Evolutionary conservation across 2,329 filamentous ascomycete genomes (phyloP).

Genomic region (Diaporthe vaccinii): DNA sequence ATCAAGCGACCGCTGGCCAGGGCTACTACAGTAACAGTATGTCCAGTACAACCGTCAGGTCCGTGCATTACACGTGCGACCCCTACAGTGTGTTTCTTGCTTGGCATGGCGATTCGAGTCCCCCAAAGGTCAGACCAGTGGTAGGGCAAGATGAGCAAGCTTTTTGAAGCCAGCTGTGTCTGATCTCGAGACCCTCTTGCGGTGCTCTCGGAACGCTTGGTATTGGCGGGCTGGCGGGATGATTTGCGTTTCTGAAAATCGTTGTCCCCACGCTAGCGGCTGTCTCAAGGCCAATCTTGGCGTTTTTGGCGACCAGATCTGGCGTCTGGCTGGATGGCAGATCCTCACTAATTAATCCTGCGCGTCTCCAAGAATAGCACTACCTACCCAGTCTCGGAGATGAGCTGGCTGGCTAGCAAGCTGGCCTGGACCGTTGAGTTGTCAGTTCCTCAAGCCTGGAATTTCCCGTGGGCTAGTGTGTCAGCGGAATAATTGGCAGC

Average conservation of each 20-base stretch:
- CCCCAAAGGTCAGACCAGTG: slow-evolving; percentile 13
- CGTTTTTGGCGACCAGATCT: slow-evolving; percentile 24
- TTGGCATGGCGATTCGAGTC: slow-evolving; percentile 15
- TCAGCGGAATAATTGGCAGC: slow-evolving; percentile 18
- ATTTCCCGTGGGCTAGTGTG: slow-evolving; percentile 19
- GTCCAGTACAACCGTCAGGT: background rate
- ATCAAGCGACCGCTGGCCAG: slow-evolving; percentile 28
- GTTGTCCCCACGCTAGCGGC: slow-evolving; percentile 22
- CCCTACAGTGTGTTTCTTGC: background rate
- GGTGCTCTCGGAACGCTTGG: slow-evolving; percentile 8
- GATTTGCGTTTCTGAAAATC: slow-evolving; percentile 9
- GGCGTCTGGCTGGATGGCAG: slow-evolving; percentile 27
- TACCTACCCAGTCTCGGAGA: slow-evolving; percentile 21
- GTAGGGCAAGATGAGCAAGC: slow-evolving; percentile 19
- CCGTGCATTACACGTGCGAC: slow-evolving; percentile 17
- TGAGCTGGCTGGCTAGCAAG: slow-evolving; percentile 29
- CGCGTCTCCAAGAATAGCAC: slow-evolving; percentile 31
- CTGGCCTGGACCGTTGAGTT: slow-evolving; percentile 17
- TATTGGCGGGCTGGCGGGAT: slow-evolving; percentile 4
- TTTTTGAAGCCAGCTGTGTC: slow-evolving; percentile 4
- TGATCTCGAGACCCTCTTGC: background rate
- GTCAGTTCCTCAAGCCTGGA: slow-evolving; percentile 5
- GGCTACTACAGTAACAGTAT: background rate
- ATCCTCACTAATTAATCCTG: slow-evolving; percentile 27
- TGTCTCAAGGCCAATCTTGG: slow-evolving; percentile 30